A percentile compares a stretch with the other conserved stretches of the same genome.
phyloP scores from a whole-genome alignment of 1,284 basidiomycete genomes.

The Ceratobasidium theobromae region DNA sequence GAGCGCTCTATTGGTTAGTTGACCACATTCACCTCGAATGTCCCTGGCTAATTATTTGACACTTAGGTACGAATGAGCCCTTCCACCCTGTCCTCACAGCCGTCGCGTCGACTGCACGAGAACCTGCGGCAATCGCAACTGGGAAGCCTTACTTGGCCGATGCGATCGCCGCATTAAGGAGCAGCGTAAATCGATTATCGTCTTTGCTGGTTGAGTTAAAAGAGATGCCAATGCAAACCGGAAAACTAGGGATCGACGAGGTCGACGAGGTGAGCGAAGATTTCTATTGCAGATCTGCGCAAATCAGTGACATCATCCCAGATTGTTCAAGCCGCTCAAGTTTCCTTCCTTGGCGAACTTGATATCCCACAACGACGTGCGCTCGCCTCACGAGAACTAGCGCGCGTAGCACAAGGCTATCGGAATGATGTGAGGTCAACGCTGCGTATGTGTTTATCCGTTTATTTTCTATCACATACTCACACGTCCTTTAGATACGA shows the following conservation, averaged over 20 bases:
- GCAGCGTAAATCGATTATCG: constrained; percentile 60
- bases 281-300: neutral
- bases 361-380: constrained; percentile 67
- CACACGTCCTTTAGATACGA: constrained; percentile 53
- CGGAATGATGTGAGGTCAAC: constrained; percentile 52
- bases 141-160: constrained; percentile 74
- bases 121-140: constrained; percentile 34
- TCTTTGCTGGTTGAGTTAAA: constrained; percentile 57
- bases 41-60: neutral
- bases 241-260: constrained; percentile 69
- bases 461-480: constrained; percentile 11
- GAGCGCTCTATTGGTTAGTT: constrained; percentile 30
- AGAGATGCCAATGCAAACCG: constrained; percentile 60
- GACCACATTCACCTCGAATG: neutral
- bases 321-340: constrained; percentile 60
- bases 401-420: constrained; percentile 50
- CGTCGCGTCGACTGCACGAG: constrained; percentile 21
- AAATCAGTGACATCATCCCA: constrained; percentile 39
- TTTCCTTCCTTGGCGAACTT: constrained; percentile 59
- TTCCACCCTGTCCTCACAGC: constrained; percentile 30
- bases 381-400: constrained; percentile 62
- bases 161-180: constrained; percentile 66
- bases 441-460: constrained; percentile 53
- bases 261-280: constrained; percentile 59
- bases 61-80: constrained; percentile 23